phyloP scores from a whole-genome alignment of 495 filamentous ascomycete species.

The Hypoxylon lienhwacheense region DNA sequence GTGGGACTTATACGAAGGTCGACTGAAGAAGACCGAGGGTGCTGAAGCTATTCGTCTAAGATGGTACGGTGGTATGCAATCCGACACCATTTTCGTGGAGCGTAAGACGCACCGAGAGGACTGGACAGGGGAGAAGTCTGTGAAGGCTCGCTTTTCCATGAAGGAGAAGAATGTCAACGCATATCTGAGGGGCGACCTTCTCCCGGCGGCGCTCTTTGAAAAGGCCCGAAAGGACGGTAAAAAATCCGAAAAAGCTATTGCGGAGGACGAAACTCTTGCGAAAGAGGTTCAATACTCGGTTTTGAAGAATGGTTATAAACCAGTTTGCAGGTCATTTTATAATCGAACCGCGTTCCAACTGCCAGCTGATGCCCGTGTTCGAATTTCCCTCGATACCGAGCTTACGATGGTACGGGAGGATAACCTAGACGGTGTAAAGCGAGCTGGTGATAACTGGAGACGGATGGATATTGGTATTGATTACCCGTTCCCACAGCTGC shows the following conservation, averaged over 20 bases:
- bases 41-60: constrained; percentile 94
- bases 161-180: constrained; percentile 98
- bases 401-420: constrained; percentile 94
- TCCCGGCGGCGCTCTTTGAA: constrained; percentile 82
- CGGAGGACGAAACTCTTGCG: constrained; percentile 85
- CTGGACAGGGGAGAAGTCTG: constrained; percentile 98
- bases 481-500: constrained; percentile 88
- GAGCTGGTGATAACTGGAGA: constrained; percentile 89
- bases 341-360: constrained; percentile 98
- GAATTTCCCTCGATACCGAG: constrained; percentile 96
- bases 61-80: constrained; percentile 97
- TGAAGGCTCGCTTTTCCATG: constrained; percentile 90
- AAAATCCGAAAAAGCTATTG: constrained; percentile 86
- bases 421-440: constrained; percentile 77
- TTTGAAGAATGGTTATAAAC: constrained; percentile 77
- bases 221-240: constrained; percentile 93
- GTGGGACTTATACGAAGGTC: constrained; percentile 91
- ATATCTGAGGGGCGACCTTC: constrained; percentile 77
- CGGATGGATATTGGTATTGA: constrained; percentile 98
- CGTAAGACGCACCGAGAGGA: constrained; percentile 98
- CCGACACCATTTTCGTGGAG: constrained; percentile 93
- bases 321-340: constrained; percentile 92
- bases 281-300: constrained; percentile 91
- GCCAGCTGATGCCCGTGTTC: constrained; percentile 92
- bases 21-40: constrained; percentile 95